Evolutionary conservation across 768 basidiomycete species (phyloP).

Genomic region (Podaxis sp.): DNA sequence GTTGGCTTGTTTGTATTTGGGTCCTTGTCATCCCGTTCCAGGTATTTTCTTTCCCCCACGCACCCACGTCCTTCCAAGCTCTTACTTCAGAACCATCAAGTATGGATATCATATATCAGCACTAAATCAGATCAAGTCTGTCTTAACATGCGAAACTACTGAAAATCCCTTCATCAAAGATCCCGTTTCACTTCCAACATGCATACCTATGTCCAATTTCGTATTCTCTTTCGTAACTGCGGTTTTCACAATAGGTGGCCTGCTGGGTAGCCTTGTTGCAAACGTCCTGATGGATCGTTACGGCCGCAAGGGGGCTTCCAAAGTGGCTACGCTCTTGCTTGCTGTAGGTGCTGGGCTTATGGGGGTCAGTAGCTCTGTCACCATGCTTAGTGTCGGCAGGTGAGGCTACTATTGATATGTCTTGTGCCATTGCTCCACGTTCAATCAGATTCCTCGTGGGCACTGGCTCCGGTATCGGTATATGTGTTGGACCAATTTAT

Average conservation of each 20-base stretch:
- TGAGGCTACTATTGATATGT: constrained; percentile 27
- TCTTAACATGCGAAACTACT: constrained; percentile 64
- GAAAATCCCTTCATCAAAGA: constrained; percentile 23
- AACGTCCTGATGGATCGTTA: constrained; percentile 67
- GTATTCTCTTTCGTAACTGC: constrained; percentile 84
- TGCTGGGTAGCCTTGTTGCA: constrained; percentile 71
- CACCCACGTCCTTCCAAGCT: background rate
- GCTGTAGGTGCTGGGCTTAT: constrained; percentile 65
- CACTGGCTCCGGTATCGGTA: constrained; percentile 67
- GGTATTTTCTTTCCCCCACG: constrained; percentile 30
- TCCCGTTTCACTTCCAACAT: constrained; percentile 55
- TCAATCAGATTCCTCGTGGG: constrained; percentile 59
- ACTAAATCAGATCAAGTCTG: constrained; percentile 84
- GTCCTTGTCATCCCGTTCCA: constrained; percentile 63
- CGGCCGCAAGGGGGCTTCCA: constrained; percentile 70
- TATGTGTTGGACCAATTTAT: constrained; percentile 82
- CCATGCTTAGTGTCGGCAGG: constrained; percentile 66
- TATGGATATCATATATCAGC: constrained; percentile 94
- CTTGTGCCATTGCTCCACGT: constrained; percentile 4
- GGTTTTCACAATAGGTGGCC: constrained; percentile 84
- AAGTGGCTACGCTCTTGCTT: constrained; percentile 55
- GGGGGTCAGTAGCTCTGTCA: constrained; percentile 57
- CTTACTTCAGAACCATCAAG: constrained; percentile 29
- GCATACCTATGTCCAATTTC: constrained; percentile 77
- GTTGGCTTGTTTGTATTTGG: constrained; percentile 70